Conservation (phyloP, 1,284 basidiomycete genomes). For the Bjerkandera adusta region DNA sequence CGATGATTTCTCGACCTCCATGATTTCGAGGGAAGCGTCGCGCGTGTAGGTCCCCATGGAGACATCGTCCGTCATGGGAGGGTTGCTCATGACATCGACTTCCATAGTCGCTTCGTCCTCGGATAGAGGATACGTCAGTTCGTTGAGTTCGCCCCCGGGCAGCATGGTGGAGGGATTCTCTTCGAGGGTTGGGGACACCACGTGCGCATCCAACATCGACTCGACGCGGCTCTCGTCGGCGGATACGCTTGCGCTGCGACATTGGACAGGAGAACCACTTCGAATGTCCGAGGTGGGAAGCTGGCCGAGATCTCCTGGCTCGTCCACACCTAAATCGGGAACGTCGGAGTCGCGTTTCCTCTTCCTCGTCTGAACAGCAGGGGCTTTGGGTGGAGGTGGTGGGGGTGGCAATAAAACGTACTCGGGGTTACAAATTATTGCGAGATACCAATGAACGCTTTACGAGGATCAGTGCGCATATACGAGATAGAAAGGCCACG, state of each 20-base stretch:
- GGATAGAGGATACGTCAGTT: background rate
- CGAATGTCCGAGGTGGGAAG: slow-evolving; percentile 3
- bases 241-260: slow-evolving; percentile 1
- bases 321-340: slow-evolving; percentile 11
- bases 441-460: slow-evolving; percentile 97
- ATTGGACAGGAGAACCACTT: slow-evolving; percentile 7
- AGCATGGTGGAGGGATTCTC: background rate
- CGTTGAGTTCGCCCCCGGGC: background rate
- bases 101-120: background rate
- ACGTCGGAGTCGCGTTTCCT: slow-evolving; percentile 26
- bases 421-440: slow-evolving; percentile 87
- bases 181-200: background rate
- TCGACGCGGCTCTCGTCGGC: slow-evolving; percentile 14
- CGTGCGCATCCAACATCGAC: slow-evolving; percentile 2
- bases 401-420: slow-evolving; percentile 49
- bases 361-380: slow-evolving; percentile 30
- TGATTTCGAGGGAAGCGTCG: too few relatives aligned
- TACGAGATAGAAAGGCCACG: slow-evolving; percentile 26
- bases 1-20: too few relatives aligned
- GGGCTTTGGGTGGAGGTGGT: slow-evolving; percentile 22
- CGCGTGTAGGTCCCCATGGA: too few relatives aligned
- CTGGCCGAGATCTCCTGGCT: too few relatives aligned
- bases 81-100: background rate
- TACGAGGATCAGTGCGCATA: slow-evolving; percentile 1
- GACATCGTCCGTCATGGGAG: background rate